Conservation (phyloP, 768 basidiomycete species). For the Agaricus subrufescens region DNA sequence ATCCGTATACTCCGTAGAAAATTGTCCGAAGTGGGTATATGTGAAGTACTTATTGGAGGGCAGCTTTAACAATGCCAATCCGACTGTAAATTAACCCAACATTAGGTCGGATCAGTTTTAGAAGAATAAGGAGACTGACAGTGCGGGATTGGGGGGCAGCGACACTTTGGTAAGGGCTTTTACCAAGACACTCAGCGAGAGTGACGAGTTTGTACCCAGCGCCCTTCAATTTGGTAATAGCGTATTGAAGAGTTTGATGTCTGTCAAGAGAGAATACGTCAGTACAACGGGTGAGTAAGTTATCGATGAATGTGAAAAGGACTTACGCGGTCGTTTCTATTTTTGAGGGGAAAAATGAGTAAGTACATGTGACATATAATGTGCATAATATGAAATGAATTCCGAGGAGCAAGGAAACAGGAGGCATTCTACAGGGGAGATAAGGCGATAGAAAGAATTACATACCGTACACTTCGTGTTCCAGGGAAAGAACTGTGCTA, state of each 20-base stretch:
- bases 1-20: neutral
- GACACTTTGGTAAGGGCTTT: slow-evolving; percentile 25
- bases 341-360: neutral
- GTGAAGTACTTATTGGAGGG: neutral
- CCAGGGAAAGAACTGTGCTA: slow-evolving; percentile 27
- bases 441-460: neutral
- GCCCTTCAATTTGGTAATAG: slow-evolving; percentile 24
- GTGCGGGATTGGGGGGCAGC: slow-evolving; percentile 16
- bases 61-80: slow-evolving; percentile 20
- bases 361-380: neutral
- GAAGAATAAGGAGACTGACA: slow-evolving; percentile 16
- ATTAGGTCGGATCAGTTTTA: neutral
- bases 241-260: slow-evolving; percentile 28
- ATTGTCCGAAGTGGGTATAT: neutral
- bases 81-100: slow-evolving; percentile 10
- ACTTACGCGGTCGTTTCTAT: slow-evolving; percentile 19
- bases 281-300: neutral
- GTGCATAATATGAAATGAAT: no score
- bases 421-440: neutral
- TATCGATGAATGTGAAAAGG: neutral
- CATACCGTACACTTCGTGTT: slow-evolving; percentile 29
- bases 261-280: slow-evolving; percentile 8
- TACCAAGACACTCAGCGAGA: slow-evolving; percentile 30
- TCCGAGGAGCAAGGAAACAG: no score
- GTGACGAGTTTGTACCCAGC: slow-evolving; percentile 35